Conservation (phyloP, 495 filamentous ascomycete genomes). For the Rusavskia elegans region DNA sequence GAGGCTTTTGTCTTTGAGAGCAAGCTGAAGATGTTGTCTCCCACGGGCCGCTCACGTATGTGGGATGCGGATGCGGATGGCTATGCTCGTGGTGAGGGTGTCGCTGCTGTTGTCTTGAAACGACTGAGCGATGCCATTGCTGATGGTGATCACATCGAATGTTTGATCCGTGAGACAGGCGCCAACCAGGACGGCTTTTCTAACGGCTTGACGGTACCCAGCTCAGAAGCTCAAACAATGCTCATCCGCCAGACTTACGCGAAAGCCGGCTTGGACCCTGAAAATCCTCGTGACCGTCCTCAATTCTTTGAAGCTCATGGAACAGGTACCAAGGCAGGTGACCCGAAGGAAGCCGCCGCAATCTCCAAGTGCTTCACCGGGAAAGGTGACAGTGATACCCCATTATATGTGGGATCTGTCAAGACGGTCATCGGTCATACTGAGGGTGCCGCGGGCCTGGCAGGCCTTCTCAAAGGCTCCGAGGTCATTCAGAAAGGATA, state of each 20-base stretch:
- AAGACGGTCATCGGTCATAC: conserved; percentile 44
- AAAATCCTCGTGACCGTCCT: conserved; percentile 10
- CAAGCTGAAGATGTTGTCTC: conserved; percentile 22
- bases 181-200: conserved; percentile 25
- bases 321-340: conserved; percentile 26
- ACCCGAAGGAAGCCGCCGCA: conserved; percentile 23
- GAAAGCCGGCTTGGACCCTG: conserved; percentile 21
- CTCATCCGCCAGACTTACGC: conserved; percentile 22
- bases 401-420: conserved; percentile 30
- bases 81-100: conserved; percentile 31
- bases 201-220: conserved; percentile 24
- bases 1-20: conserved; percentile 5
- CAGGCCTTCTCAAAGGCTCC: conserved; percentile 17
- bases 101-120: conserved; percentile 25
- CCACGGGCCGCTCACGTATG: conserved; percentile 18
- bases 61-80: conserved; percentile 30
- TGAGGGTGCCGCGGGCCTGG: conserved; percentile 22
- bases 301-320: conserved; percentile 29
- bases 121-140: conserved; percentile 17
- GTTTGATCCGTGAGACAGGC: conserved; percentile 21
- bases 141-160: conserved; percentile 24
- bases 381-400: background rate
- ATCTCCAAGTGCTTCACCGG: conserved; percentile 11
- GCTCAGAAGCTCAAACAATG: conserved; percentile 14
- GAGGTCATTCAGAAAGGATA: conserved; percentile 31